Percentiles rank a stretch among this genome's conserved stretches.
Evolutionary conservation across 1,139 yeast species (phyloP).

Genomic region (Wickerhamomyces sp.): DNA sequence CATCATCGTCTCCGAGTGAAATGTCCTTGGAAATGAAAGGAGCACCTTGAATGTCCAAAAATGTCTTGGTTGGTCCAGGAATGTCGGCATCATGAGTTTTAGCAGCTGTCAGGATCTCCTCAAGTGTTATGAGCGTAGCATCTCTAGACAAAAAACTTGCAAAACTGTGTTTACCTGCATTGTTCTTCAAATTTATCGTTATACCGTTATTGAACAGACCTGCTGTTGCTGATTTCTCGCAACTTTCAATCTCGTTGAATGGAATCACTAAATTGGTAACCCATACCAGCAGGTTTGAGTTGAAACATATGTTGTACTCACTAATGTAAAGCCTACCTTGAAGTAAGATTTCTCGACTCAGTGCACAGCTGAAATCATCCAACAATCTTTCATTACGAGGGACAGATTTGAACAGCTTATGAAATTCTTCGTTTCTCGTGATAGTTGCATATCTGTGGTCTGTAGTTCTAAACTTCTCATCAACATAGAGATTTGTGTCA

Average conservation of each 20-base stretch:
- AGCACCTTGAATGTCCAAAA: conserved; percentile 9
- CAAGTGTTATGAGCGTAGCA: conserved; percentile 63
- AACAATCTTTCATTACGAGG: conserved; percentile 68
- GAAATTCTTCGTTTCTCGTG: conserved; percentile 75
- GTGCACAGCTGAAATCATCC: conserved; percentile 87
- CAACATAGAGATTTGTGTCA: conserved; percentile 33
- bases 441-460: conserved; percentile 53
- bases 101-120: conserved; percentile 46
- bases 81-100: conserved; percentile 5
- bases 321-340: conserved; percentile 89
- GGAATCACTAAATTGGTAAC: conserved; percentile 75
- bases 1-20: conserved; percentile 4
- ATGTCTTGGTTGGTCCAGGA: neutral
- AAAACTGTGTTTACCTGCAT: conserved; percentile 64
- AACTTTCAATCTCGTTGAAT: conserved; percentile 61
- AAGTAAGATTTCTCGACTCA: conserved; percentile 80
- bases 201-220: conserved; percentile 93
- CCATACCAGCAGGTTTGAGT: conserved; percentile 92
- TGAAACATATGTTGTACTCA: conserved; percentile 77
- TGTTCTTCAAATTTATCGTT: conserved; percentile 53
- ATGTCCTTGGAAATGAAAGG: conserved; percentile 11
- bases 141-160: conserved; percentile 88
- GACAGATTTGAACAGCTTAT: conserved; percentile 62
- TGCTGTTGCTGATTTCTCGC: conserved; percentile 81
- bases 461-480: conserved; percentile 37